Percentiles rank a stretch among this genome's conserved stretches.
phyloP scores from a whole-genome alignment of 2,329 filamentous ascomycete genomes.

The Ophiostoma ulmi region DNA sequence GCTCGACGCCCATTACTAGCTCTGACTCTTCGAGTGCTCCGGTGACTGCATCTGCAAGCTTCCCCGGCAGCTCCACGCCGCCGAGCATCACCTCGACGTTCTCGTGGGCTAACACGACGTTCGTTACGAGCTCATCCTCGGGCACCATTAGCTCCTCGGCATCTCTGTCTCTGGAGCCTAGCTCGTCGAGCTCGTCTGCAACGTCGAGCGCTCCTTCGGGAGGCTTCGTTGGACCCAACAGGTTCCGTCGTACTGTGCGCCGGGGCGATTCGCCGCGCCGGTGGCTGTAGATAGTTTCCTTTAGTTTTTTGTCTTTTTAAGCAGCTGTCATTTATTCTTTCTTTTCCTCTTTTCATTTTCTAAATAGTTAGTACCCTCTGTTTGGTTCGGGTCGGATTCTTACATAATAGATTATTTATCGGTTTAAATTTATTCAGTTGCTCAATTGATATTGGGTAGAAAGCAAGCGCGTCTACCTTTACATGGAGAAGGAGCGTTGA shows the following conservation, averaged over 20 bases:
- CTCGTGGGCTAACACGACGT: constrained; percentile 4
- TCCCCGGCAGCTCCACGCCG: neutral
- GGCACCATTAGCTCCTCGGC: neutral
- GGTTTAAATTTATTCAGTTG: neutral
- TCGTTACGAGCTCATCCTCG: neutral
- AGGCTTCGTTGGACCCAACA: neutral
- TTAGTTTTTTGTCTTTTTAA: neutral
- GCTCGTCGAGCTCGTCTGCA: neutral
- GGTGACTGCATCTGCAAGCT: neutral
- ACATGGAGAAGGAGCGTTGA: no score
- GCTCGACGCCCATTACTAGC: neutral
- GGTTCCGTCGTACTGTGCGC: neutral
- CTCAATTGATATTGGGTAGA: no score
- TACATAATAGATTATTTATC: neutral
- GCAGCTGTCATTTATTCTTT: neutral
- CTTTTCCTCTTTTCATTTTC: neutral
- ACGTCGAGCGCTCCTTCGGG: neutral
- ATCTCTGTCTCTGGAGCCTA: constrained; percentile 10
- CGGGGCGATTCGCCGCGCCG: constrained; percentile 1
- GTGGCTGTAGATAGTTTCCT: constrained; percentile 9
- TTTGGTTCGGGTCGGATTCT: neutral
- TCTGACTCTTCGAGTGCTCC: neutral
- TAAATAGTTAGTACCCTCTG: neutral
- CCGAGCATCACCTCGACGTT: constrained; percentile 10
- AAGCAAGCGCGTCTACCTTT: no score